phyloP scores from a whole-genome alignment of 2,329 filamentous ascomycete genomes.

The Paradendryphiella salina region DNA sequence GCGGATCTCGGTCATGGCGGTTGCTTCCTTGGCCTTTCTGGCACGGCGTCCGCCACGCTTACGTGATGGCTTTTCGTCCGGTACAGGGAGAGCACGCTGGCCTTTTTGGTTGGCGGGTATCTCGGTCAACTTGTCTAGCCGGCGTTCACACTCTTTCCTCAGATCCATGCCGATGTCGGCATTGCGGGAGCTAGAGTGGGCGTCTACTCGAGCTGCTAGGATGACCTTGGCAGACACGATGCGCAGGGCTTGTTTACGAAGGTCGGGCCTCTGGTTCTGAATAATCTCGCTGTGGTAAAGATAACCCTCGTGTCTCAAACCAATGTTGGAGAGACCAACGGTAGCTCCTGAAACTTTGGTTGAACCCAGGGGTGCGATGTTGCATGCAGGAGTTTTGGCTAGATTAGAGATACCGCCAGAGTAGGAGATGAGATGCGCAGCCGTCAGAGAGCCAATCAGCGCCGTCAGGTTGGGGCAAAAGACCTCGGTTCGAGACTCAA shows the following conservation, averaged over 20 bases:
- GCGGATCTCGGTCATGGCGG: slow-evolving; percentile 92
- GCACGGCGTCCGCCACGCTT: slow-evolving; percentile 91
- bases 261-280: slow-evolving; percentile 77
- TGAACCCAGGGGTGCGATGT: slow-evolving; percentile 85
- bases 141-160: slow-evolving; percentile 78
- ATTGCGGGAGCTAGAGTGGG: slow-evolving; percentile 77
- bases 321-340: slow-evolving; percentile 82
- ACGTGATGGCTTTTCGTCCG: slow-evolving; percentile 90
- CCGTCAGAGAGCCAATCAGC: slow-evolving; percentile 87
- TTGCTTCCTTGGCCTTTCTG: slow-evolving; percentile 92
- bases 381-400: slow-evolving; percentile 90
- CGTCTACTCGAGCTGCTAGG: slow-evolving; percentile 88
- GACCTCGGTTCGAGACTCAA: slow-evolving; percentile 93
- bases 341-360: slow-evolving; percentile 82
- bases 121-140: slow-evolving; percentile 90
- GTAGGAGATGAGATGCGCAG: slow-evolving; percentile 94
- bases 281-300: slow-evolving; percentile 92
- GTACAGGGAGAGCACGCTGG: slow-evolving; percentile 79
- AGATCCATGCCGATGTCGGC: slow-evolving; percentile 82
- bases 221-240: slow-evolving; percentile 93
- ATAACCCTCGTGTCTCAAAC: slow-evolving; percentile 87
- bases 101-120: slow-evolving; percentile 84
- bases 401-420: slow-evolving; percentile 86
- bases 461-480: slow-evolving; percentile 93
- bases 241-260: slow-evolving; percentile 91